Conservation (phyloP, 306 rosid genomes). For the Neltuma alba region DNA sequence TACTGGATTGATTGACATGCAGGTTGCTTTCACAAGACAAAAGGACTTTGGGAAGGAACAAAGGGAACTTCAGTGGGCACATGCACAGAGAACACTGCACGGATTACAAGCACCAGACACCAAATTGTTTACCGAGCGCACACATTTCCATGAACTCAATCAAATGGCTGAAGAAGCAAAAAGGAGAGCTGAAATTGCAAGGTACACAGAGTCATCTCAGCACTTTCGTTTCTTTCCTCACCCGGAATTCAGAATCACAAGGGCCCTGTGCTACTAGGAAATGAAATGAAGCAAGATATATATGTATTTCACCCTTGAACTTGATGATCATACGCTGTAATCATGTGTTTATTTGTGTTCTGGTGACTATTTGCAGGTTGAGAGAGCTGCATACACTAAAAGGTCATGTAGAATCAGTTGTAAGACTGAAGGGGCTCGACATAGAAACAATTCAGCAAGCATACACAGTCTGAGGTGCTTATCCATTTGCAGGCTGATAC, state of each 20-base stretch:
- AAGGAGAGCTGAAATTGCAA: slow-evolving; percentile 96
- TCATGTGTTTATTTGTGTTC: slow-evolving; percentile 6
- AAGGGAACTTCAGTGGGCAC: slow-evolving; percentile 99
- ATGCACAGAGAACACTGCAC: slow-evolving; percentile 94
- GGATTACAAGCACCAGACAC: slow-evolving; percentile 88
- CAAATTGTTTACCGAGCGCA: slow-evolving; percentile 82
- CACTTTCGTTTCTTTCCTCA: not conserved
- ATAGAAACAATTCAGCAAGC: slow-evolving; percentile 89
- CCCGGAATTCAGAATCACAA: not conserved
- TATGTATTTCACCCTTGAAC: not conserved
- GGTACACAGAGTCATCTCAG: slow-evolving; percentile 41
- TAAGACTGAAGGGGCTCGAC: slow-evolving; percentile 82
- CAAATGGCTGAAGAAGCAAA: slow-evolving; percentile 99
- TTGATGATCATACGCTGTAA: not conserved
- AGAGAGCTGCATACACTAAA: slow-evolving; percentile 78
- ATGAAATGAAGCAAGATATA: not conserved
- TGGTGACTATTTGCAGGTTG: slow-evolving; percentile 47
- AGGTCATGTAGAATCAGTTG: slow-evolving; percentile 90
- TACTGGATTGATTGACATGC: slow-evolving; percentile 31
- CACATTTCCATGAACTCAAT: slow-evolving; percentile 85
- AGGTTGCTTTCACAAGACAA: slow-evolving; percentile 99
- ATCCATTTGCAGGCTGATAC: slow-evolving; percentile 33
- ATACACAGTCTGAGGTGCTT: slow-evolving; percentile 65
- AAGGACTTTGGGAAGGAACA: slow-evolving; percentile 99
- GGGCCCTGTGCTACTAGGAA: too few relatives aligned